phyloP scores from a whole-genome alignment of 371 early-diverging fungal genomes.

The Saksenaea oblongispora region DNA sequence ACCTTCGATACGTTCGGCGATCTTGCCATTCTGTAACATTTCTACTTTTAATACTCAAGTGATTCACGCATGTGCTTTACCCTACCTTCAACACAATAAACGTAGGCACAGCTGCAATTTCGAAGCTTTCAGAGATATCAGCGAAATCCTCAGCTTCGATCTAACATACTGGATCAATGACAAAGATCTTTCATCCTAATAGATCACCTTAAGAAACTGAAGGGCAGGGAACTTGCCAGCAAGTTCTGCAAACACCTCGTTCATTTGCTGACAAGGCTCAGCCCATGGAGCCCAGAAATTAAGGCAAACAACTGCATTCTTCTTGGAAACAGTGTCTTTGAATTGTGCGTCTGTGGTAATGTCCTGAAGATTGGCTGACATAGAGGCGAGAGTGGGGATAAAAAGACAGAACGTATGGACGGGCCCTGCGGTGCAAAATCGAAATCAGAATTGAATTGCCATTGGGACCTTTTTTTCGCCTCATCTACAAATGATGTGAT shows the following conservation, averaged over 20 bases:
- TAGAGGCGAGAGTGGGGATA: background rate
- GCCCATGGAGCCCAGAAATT: constrained; percentile 95
- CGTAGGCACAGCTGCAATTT: constrained; percentile 91
- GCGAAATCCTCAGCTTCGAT: constrained; percentile 92
- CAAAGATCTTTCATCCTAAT: background rate
- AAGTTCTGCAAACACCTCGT: constrained; percentile 85
- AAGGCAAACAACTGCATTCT: constrained; percentile 52
- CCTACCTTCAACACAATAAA: constrained; percentile 82
- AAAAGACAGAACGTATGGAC: background rate
- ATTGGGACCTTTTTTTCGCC: too few relatives aligned
- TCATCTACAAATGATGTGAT: too few relatives aligned
- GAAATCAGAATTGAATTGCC: too few relatives aligned
- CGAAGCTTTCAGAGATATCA: constrained; percentile 84
- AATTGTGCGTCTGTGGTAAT: constrained; percentile 47
- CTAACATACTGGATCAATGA: constrained; percentile 29
- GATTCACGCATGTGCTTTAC: background rate
- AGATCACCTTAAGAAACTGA: constrained; percentile 73
- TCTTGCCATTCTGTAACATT: constrained; percentile 58
- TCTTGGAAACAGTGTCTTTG: constrained; percentile 24
- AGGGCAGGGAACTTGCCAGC: constrained; percentile 74
- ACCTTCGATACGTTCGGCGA: constrained; percentile 82
- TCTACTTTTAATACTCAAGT: background rate
- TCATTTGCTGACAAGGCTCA: constrained; percentile 88
- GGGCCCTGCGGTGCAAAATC: too few relatives aligned
- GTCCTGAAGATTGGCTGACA: constrained; percentile 40